These are phyloP conservation scores for Coprinopsis strossmayeri DNA, from an alignment of 768 basidiomycete genomes.

Conservation along the genomic window DNA sequence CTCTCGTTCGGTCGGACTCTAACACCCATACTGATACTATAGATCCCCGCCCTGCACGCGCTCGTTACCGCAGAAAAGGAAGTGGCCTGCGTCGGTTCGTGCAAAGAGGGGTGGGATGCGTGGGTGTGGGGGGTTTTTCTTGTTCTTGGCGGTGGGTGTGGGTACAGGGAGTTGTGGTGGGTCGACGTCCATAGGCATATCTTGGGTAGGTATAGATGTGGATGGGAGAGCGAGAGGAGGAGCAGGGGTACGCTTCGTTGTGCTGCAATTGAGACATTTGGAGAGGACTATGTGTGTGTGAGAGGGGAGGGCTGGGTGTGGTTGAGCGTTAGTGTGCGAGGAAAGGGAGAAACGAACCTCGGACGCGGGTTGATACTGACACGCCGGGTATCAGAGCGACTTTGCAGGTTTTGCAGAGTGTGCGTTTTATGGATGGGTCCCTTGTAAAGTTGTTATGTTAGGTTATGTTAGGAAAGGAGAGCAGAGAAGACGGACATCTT, in stretches of 20 bases:
- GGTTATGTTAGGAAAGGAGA: neutral
- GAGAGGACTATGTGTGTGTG: constrained; percentile 54
- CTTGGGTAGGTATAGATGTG: neutral
- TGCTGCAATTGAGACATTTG: constrained; percentile 53
- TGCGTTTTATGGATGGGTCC: constrained; percentile 80
- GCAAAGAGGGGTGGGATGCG: constrained; percentile 56
- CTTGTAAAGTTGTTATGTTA: constrained; percentile 31
- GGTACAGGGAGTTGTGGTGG: neutral
- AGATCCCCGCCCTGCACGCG: constrained; percentile 8
- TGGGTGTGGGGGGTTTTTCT: constrained; percentile 21
- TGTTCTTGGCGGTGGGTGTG: neutral
- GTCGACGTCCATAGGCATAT: neutral
- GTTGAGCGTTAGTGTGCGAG: neutral
- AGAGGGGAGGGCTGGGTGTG: constrained; percentile 23
- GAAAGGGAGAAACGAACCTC: constrained; percentile 36
- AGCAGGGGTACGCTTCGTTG: constrained; percentile 60
- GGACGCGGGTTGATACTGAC: constrained; percentile 57
- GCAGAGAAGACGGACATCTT: constrained; percentile 51
- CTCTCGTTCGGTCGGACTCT: too few relatives aligned
- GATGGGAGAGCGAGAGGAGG: constrained; percentile 24
- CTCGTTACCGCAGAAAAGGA: constrained; percentile 61
- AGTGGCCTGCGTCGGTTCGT: constrained; percentile 52
- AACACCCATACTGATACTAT: too few relatives aligned
- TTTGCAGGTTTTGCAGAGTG: constrained; percentile 66
- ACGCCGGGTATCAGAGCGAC: constrained; percentile 60